Conservation (phyloP, 2,329 filamentous ascomycete genomes). For the Verticillium klebahnii region DNA sequence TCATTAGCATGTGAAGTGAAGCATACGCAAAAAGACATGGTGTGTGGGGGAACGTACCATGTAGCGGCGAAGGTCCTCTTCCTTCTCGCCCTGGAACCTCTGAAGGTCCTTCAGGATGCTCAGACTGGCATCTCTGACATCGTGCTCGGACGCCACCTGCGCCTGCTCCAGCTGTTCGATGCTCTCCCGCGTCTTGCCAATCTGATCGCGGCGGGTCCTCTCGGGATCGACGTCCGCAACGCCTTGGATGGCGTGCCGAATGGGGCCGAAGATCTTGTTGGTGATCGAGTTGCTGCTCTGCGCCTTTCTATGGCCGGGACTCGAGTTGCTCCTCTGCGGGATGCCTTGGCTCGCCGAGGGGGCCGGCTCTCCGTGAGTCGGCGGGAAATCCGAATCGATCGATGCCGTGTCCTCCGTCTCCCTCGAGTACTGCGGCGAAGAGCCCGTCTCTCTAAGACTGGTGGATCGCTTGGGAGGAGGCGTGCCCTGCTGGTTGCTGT, state of each 20-base stretch:
- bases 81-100: slow-evolving; percentile 92
- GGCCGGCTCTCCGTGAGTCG: slow-evolving; percentile 73
- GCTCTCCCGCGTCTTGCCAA: slow-evolving; percentile 90
- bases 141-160: slow-evolving; percentile 78
- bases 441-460: slow-evolving; percentile 45
- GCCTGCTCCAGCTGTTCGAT: slow-evolving; percentile 86
- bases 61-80: slow-evolving; percentile 86
- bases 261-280: slow-evolving; percentile 87
- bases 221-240: slow-evolving; percentile 96
- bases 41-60: slow-evolving; percentile 64
- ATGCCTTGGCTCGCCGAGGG: slow-evolving; percentile 72
- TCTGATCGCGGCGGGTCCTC: slow-evolving; percentile 83
- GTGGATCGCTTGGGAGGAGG: slow-evolving; percentile 64
- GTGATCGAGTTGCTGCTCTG: slow-evolving; percentile 88
- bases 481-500: slow-evolving; percentile 59
- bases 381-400: slow-evolving; percentile 93
- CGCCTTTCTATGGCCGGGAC: slow-evolving; percentile 67
- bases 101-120: slow-evolving; percentile 87
- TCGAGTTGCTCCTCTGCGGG: slow-evolving; percentile 43
- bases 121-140: slow-evolving; percentile 87
- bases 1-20: slow-evolving; percentile 14
- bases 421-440: slow-evolving; percentile 46
- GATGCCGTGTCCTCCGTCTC: slow-evolving; percentile 75
- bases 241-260: slow-evolving; percentile 92
- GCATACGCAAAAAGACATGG: too few relatives aligned